These are phyloP conservation scores for Neltuma alba DNA, from an alignment of 306 rosid genomes.

Conservation along the genomic window DNA sequence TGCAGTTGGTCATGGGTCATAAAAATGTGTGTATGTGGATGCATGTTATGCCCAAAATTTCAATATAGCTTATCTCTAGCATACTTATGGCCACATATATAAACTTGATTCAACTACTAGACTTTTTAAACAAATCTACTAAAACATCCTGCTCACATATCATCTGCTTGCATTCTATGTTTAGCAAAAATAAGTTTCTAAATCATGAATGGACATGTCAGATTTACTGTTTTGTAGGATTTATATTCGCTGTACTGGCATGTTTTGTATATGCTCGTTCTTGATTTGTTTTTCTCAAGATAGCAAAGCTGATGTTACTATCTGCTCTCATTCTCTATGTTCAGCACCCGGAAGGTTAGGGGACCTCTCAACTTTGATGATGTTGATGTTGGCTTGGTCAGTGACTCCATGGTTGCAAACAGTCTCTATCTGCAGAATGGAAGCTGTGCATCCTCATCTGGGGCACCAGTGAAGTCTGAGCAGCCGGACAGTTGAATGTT, in stretches of 20 bases:
- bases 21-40: neutral
- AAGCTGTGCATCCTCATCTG: conserved; percentile 76
- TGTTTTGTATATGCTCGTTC: neutral
- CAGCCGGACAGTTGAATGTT: conserved; percentile 65
- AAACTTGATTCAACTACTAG: neutral
- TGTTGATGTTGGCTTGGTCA: conserved; percentile 82
- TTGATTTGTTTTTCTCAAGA: neutral
- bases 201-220: neutral
- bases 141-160: neutral
- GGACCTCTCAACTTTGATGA: conserved; percentile 84
- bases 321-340: conserved; percentile 10
- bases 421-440: conserved; percentile 91
- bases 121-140: neutral
- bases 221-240: neutral
- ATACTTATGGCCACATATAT: neutral
- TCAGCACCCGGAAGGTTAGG: conserved; percentile 78
- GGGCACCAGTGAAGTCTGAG: conserved; percentile 78
- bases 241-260: neutral
- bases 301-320: conserved; percentile 23
- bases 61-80: neutral
- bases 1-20: neutral
- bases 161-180: neutral
- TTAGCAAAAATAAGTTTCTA: neutral
- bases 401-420: conserved; percentile 94
- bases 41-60: neutral